Base-by-base conservation (phyloP, 345 rosid genomes). In the Citrus hindsii region DNA sequence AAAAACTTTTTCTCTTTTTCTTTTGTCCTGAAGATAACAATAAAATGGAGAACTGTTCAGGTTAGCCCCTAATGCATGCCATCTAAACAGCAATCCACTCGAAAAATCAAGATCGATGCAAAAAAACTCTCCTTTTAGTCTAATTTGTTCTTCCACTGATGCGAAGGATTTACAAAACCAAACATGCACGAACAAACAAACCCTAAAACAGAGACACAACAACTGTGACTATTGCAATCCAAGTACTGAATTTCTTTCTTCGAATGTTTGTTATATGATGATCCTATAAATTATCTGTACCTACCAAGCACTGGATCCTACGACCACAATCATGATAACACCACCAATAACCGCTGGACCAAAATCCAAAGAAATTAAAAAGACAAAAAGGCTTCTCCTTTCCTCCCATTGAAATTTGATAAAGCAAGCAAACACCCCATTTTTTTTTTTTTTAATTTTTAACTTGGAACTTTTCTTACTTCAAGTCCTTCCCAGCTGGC, bases 401-500 rank as follows among this genome's bases (percentile, higher is more conserved):
- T 60, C 42, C 4, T 37, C 38, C 9, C 21, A 30, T 69, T 18
- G 60, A 59, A 30, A 72, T 35, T 19, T 74, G 48, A 16, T 7
- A 65, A 38, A 5, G 38, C 9, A 30, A 21, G 69, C 51, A 42
- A 64, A 48, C n/a, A 10, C 60, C 77, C 7, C 18, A 3, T 16
- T 18, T 51, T 16, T 18, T 18, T 16, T 9, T 6, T 0, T n/a
- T n/a, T n/a, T n/a, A 33, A 5, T 35, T 35, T 12, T 12, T 10
- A 2, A 2, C 10, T 0, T 0, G 1, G 48, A 42, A 42, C 51
- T 42, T 42, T 13, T 3, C 79, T 66, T 85, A 90, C 79, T 90
- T 88, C 66, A 79, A 84, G 42, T 83, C 81, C 71, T 88, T 84
- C 16, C 88, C 89, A 14, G 84, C 90, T 8, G 84, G 83, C 73